phyloP scores from a whole-genome alignment of 169 alveolate species.

The Plasmodium yoelii region DNA sequence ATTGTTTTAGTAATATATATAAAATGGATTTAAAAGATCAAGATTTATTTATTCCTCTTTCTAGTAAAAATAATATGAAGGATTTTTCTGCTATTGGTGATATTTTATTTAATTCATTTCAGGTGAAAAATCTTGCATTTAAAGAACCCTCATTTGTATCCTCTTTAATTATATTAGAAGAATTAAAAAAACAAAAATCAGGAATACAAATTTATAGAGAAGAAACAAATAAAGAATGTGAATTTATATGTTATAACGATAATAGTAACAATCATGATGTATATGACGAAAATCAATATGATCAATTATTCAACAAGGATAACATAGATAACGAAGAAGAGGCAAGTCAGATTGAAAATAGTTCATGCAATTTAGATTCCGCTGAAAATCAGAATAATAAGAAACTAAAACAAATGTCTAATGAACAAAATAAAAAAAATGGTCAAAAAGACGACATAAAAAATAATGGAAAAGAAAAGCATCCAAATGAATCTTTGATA shows the following conservation, averaged over 20 bases:
- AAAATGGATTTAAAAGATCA: conserved; percentile 67
- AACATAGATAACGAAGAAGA: not conserved
- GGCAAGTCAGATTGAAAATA: not conserved
- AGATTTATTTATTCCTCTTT: conserved; percentile 68
- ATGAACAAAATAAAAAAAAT: not conserved
- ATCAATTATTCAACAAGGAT: conserved; percentile 1
- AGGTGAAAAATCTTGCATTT: conserved; percentile 49
- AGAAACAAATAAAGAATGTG: not conserved
- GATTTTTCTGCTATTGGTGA: conserved; percentile 69
- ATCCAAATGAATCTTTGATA: conserved; percentile 29
- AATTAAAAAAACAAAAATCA: conserved; percentile 19
- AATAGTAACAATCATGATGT: not conserved
- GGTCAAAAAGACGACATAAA: not conserved
- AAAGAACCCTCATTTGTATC: conserved; percentile 68
- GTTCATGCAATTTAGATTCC: not conserved
- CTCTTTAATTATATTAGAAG: conserved; percentile 43
- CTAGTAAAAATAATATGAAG: conserved; percentile 46
- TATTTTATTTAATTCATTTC: conserved; percentile 67
- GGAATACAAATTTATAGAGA: conserved; percentile 26
- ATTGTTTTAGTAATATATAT: conserved; percentile 63
- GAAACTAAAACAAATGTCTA: not conserved
- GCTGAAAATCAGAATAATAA: not conserved
- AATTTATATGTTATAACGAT: not conserved
- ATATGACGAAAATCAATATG: not conserved
- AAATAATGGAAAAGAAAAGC: conserved; percentile 5